phyloP scores from a whole-genome alignment of 805 yeast species.

The Metschnikowia gelsemii region DNA sequence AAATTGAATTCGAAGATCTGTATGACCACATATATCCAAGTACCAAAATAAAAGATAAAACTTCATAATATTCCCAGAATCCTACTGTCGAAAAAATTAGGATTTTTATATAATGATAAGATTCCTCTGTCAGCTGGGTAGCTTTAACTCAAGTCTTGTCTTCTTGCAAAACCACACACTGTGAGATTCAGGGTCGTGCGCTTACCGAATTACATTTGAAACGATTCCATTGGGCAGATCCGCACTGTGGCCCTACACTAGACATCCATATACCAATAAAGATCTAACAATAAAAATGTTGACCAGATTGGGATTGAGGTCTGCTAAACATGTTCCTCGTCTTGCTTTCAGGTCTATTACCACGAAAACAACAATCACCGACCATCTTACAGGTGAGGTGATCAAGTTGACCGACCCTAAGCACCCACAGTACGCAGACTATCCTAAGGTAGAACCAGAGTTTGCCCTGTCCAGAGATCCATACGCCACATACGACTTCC shows the following conservation, averaged over 20 bases:
- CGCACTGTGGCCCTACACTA: conserved; percentile 2
- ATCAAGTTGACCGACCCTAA: conserved; percentile 42
- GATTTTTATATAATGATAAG: too few species aligned
- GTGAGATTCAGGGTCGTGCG: conserved; percentile 12
- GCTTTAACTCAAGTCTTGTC: too few species aligned
- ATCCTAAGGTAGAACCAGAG: conserved; percentile 58
- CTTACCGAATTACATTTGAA: conserved; percentile 14
- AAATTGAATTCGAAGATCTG: too few species aligned
- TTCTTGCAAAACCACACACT: not conserved
- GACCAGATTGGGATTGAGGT: conserved; percentile 28
- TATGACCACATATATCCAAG: too few species aligned
- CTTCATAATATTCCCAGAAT: too few species aligned
- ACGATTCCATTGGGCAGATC: conserved; percentile 19
- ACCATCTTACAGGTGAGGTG: conserved; percentile 39
- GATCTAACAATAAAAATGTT: conserved; percentile 25
- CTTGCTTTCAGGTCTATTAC: conserved; percentile 24
- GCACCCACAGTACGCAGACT: conserved; percentile 51
- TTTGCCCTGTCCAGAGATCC: conserved; percentile 70
- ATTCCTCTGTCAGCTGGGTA: too few species aligned
- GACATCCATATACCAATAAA: too few species aligned
- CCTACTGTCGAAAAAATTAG: too few species aligned
- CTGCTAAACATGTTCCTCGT: conserved; percentile 11
- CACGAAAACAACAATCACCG: conserved; percentile 39
- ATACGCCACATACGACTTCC: conserved; percentile 72
- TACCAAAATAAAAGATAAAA: too few species aligned